Evolutionary conservation across 176 grass and related monocot species (phyloP).

Genomic region (Themeda triandra): DNA sequence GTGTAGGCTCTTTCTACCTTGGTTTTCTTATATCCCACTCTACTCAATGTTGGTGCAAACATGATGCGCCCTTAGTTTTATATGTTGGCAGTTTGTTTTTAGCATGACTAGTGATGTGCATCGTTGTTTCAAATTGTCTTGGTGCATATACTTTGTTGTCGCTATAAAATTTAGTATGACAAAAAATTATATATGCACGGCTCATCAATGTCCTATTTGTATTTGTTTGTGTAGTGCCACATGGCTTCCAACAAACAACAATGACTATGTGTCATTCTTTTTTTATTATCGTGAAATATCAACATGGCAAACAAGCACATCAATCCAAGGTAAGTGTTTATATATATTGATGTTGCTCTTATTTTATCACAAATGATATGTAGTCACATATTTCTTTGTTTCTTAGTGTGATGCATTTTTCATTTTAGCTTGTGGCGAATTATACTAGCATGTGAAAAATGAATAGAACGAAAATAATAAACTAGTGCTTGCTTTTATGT

Average conservation of each 20-base stretch:
- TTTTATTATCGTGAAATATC: neutral
- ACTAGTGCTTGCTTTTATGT: no score
- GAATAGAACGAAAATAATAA: no score
- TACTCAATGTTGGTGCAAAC: no score
- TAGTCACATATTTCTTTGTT: neutral
- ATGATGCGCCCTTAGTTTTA: no score
- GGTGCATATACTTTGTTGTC: neutral
- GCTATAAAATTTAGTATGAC: neutral
- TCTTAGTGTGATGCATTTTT: neutral
- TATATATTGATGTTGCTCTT: neutral
- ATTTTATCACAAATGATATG: neutral
- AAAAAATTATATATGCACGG: neutral
- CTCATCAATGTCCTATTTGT: fast-evolving
- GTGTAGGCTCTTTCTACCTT: no score
- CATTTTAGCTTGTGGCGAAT: no score
- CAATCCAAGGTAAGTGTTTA: neutral
- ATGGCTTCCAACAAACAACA: neutral
- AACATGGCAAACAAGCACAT: neutral
- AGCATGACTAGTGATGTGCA: no score
- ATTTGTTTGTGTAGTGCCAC: neutral
- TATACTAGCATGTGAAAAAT: no score
- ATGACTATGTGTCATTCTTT: no score
- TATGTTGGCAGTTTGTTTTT: no score
- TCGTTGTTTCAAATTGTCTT: neutral
- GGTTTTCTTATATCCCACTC: no score